A percentile compares a stretch with the other conserved stretches of the same genome.
Conservation (phyloP, 2,329 filamentous ascomycete genomes). For the Colletotrichum sp. region DNA sequence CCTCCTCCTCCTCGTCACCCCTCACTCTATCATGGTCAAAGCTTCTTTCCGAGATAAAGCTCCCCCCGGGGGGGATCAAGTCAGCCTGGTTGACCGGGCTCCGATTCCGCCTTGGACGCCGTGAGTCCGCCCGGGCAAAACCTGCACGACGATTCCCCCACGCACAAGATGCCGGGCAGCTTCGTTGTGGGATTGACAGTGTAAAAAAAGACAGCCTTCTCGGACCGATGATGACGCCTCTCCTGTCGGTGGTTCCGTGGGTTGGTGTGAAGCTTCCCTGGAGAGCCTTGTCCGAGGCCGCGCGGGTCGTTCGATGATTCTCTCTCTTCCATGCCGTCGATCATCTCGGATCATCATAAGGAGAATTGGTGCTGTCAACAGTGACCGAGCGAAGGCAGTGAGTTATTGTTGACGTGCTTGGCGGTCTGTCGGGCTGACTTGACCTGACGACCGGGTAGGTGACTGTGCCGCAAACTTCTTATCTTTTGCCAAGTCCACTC, state of each 20-base stretch:
- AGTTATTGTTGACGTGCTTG: background rate
- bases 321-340: background rate
- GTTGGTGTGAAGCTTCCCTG: background rate
- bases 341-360: background rate
- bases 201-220: background rate
- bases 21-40: background rate
- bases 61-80: background rate
- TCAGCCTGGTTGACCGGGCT: background rate
- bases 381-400: slow-evolving; percentile 30
- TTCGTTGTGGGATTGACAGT: background rate
- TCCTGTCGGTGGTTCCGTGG: background rate
- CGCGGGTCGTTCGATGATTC: background rate
- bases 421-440: background rate
- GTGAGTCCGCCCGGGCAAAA: background rate
- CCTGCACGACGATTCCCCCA: background rate
- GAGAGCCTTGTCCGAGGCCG: background rate
- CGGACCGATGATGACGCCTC: background rate
- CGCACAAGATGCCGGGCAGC: background rate
- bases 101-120: background rate
- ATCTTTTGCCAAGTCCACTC: background rate
- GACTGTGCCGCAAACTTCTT: background rate
- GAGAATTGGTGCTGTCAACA: slow-evolving; percentile 18
- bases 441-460: background rate
- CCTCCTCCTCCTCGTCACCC: background rate
- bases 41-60: background rate